A percentile compares a stretch with the other conserved stretches of the same genome.
phyloP scores from a whole-genome alignment of 2,329 filamentous ascomycete species.

The Exophiala aquamarina region DNA sequence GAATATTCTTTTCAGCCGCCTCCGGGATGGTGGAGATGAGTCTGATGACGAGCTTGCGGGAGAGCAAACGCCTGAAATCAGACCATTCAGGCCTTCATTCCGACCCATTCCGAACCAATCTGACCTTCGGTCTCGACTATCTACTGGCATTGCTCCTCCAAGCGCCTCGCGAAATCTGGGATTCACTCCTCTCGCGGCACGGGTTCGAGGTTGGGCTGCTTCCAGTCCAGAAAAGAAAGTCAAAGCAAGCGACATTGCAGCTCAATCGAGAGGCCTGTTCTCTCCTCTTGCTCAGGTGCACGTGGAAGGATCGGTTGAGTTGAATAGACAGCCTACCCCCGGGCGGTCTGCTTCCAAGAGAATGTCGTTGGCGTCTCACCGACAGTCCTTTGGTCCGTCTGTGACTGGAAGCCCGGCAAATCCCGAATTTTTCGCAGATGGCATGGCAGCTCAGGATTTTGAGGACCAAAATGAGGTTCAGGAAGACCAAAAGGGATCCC shows the following conservation, averaged over 20 bases:
- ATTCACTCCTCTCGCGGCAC: constrained; percentile 64
- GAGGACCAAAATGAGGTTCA: constrained; percentile 38
- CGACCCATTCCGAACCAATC: constrained; percentile 16
- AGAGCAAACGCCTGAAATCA: constrained; percentile 25
- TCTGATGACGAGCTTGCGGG: constrained; percentile 33
- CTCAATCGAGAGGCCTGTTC: constrained; percentile 22
- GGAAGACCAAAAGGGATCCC: constrained; percentile 21
- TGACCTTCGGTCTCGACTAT: constrained; percentile 20
- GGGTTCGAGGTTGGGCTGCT: constrained; percentile 64
- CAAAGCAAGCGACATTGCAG: constrained; percentile 14
- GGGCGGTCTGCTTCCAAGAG: constrained; percentile 23
- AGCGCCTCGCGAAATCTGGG: constrained; percentile 41
- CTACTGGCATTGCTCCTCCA: constrained; percentile 16
- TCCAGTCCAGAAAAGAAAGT: constrained; percentile 49
- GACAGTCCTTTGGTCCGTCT: constrained; percentile 28
- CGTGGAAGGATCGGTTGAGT: constrained; percentile 24
- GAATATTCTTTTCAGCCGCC: constrained; percentile 13
- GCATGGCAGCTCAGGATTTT: constrained; percentile 53
- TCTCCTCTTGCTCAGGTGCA: constrained; percentile 25
- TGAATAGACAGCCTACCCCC: constrained; percentile 29
- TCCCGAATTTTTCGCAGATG: constrained; percentile 61
- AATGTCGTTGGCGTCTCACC: constrained; percentile 20
- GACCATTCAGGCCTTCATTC: constrained; percentile 9
- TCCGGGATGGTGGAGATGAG: constrained; percentile 17
- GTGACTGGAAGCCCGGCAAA: constrained; percentile 40